A percentile compares a stretch with the other conserved stretches of the same genome.
These are phyloP conservation scores for Raffaelea albimanens DNA, from an alignment of 2,329 filamentous ascomycete species.

Conservation along the genomic window DNA sequence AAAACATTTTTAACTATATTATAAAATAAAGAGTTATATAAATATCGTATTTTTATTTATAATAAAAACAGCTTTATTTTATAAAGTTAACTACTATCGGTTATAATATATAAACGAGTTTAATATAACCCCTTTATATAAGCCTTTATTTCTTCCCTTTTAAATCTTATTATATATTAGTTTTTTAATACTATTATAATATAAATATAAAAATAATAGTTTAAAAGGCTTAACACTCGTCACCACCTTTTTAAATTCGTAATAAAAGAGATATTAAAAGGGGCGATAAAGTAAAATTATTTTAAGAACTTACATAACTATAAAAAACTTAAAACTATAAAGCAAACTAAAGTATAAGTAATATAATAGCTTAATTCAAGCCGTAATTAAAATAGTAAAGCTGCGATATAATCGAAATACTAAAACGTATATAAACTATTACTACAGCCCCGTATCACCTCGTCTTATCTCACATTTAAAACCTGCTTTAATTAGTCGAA, in stretches of 20 bases:
- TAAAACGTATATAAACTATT: not conserved
- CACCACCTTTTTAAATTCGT: too few species aligned
- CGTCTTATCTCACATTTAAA: not conserved
- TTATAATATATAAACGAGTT: not conserved
- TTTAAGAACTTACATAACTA: too few species aligned
- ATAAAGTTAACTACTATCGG: not conserved
- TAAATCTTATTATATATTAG: conserved; percentile 5
- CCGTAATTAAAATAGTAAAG: too few species aligned
- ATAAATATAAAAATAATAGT: conserved; percentile 12
- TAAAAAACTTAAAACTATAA: too few species aligned
- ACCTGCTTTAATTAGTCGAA: not conserved
- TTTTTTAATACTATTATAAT: conserved; percentile 14
- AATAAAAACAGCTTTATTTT: not conserved
- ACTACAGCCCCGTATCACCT: not conserved
- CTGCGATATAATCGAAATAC: too few species aligned
- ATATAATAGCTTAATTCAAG: too few species aligned
- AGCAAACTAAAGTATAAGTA: too few species aligned
- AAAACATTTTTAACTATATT: too few species aligned
- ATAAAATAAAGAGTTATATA: too few species aligned
- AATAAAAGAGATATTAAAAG: too few species aligned
- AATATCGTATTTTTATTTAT: not conserved
- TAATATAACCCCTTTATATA: not conserved
- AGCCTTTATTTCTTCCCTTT: conserved; percentile 3
- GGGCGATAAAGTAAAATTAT: too few species aligned
- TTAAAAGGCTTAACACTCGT: too few species aligned